These are phyloP conservation scores for Salvia miltiorrhiza DNA, from an alignment of 257 asterid species.

Conservation along the genomic window DNA sequence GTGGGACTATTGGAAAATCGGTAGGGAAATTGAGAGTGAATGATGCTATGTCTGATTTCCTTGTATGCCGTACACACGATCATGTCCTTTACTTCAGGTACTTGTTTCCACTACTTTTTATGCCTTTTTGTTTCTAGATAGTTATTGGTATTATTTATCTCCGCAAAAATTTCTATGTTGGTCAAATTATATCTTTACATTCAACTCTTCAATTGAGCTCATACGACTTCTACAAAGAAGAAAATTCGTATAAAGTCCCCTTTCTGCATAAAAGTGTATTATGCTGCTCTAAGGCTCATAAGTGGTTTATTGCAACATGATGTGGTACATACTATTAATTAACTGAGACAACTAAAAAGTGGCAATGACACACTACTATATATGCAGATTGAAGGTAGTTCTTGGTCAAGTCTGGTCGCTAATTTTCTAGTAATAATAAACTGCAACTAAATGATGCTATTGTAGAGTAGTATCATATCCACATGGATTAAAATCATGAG, in stretches of 20 bases:
- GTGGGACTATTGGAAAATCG: conserved; percentile 97
- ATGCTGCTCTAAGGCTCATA: background rate
- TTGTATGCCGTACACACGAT: conserved; percentile 94
- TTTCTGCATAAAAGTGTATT: background rate
- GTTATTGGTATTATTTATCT: background rate
- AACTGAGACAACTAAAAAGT: background rate
- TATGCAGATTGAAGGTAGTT: background rate
- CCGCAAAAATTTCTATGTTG: background rate
- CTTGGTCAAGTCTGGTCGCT: background rate
- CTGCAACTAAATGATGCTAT: background rate
- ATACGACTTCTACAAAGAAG: background rate
- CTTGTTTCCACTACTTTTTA: conserved; percentile 14
- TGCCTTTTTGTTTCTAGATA: too few relatives aligned
- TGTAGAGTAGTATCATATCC: too few relatives aligned
- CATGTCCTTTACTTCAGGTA: conserved; percentile 95
- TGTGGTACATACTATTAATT: background rate
- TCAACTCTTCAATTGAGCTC: background rate
- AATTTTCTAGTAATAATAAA: too few relatives aligned
- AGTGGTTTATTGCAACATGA: background rate
- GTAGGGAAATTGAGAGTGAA: conserved; percentile 91
- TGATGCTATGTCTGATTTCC: conserved; percentile 91
- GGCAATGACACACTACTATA: background rate
- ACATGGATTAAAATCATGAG: too few relatives aligned
- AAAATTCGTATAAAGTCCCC: background rate
- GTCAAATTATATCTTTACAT: background rate